Evolutionary conservation across 208 protist genomes (phyloP), one percentile per base, ranked within the genome.

Genomic region (Leishmania aethiopica): DNA sequence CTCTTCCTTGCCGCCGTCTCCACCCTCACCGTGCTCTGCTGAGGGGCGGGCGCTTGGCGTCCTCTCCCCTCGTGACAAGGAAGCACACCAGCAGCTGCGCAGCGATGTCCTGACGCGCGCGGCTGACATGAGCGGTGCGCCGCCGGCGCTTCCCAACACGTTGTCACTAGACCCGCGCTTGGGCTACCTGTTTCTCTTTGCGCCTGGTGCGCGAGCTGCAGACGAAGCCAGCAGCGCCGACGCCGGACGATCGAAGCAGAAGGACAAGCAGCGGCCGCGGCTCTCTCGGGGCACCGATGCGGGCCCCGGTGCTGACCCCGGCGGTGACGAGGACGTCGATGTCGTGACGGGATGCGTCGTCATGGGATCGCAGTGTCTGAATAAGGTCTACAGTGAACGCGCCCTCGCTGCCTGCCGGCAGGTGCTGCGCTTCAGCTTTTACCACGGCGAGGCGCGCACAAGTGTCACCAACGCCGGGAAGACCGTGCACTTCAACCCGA

Each of bases 111-210:
- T 86, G 74, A 67, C 67, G 1, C 64, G 83, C 6, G 83, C 75
- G 5, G 62, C 53, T 28, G 75, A 86, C 47, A 49, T 49, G 53
- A 51, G 75, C 22, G 73, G 28, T 40, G 59, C 53, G 35, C 13
- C n/a, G 7, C 25, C 22, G 37, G 53, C 42, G 17, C 13, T n/a
- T 3, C 59, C 71, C n/a, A 59, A 62, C 57, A 73, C 32, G n/a
- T 84, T 89, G 77, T 53, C 78, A 40, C 64, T 95, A 40, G 93
- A 96, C 57, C 80, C 84, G 51, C 86, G 93, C 1, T 80, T 95
- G 25, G 88, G 80, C 74, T 94, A 95, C 75, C 86, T 89, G 53
- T 83, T 96, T 75, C 45, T 96, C 28, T 85, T 93, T 5, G 84
- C 69, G 35, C 75, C 80, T 53, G 67, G 49, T 40, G 78, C 71